These are phyloP conservation scores for Hebeloma cylindrosporum DNA, from an alignment of 768 basidiomycete genomes.

Conservation along the genomic window DNA sequence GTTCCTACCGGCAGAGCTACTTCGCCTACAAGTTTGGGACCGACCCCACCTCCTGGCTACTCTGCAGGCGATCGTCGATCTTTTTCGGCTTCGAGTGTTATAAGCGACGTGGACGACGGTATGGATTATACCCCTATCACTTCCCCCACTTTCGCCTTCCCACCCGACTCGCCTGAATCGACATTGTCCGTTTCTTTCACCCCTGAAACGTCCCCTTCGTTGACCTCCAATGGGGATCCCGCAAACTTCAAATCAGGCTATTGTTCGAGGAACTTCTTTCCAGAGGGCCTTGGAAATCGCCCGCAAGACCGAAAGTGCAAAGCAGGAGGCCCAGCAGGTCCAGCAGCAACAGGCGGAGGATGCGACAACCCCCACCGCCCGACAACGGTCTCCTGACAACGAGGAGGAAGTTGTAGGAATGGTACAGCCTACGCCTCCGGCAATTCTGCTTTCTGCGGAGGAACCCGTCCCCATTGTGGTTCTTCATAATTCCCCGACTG, in stretches of 20 bases:
- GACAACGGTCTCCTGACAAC: conserved; percentile 2
- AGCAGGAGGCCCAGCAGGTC: no score
- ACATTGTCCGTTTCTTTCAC: conserved; percentile 6
- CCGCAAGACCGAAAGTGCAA: conserved; percentile 36
- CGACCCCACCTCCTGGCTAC: conserved; percentile 13
- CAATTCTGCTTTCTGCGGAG: conserved; percentile 20
- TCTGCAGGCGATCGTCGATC: conserved; percentile 25
- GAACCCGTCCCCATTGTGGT: conserved; percentile 4
- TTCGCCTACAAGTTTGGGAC: conserved; percentile 13
- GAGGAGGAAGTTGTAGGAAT: conserved; percentile 2
- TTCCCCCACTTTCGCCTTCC: conserved; percentile 31
- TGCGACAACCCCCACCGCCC: conserved; percentile 5
- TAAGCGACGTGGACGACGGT: conserved; percentile 22
- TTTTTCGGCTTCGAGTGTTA: conserved; percentile 32
- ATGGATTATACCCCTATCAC: conserved; percentile 27
- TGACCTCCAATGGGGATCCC: conserved; percentile 13
- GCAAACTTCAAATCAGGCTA: conserved; percentile 16
- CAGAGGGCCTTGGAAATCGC: conserved; percentile 42
- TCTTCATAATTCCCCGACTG: conserved; percentile 10
- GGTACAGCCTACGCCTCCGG: conserved; percentile 10
- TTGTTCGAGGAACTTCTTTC: conserved; percentile 35
- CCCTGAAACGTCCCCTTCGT: conserved; percentile 18
- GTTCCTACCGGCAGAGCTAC: conserved; percentile 16
- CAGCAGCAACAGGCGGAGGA: conserved; percentile 18
- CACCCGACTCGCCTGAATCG: conserved; percentile 27